Evolutionary conservation across 2,329 filamentous ascomycete genomes (phyloP).

Genomic region (Curvularia hawaiiensis): DNA sequence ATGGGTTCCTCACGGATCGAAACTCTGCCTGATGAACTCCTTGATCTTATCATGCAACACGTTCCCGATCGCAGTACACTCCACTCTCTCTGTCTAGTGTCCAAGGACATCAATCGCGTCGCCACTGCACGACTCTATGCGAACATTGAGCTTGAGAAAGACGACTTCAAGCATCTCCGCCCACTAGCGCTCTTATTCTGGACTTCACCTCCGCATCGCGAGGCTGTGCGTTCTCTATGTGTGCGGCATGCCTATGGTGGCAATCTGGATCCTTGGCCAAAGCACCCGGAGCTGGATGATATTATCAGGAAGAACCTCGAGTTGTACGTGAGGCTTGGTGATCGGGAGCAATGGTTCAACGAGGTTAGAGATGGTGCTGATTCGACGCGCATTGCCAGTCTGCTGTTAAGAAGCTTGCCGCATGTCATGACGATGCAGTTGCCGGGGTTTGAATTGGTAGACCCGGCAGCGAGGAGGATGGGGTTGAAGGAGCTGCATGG

Average conservation of each 20-base stretch:
- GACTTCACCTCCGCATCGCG: conserved; percentile 13
- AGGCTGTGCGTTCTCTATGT: conserved; percentile 11
- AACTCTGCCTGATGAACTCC: conserved; percentile 23
- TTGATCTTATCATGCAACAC: conserved; percentile 16
- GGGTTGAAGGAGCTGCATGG: not conserved
- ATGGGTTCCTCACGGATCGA: conserved; percentile 7
- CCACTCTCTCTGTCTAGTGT: conserved; percentile 17
- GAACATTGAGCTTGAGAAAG: conserved; percentile 12
- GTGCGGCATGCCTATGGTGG: conserved; percentile 23
- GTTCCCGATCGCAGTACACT: not conserved
- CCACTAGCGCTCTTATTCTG: conserved; percentile 20
- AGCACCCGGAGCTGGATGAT: conserved; percentile 4
- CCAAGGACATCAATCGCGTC: conserved; percentile 20
- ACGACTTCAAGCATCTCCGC: conserved; percentile 17
- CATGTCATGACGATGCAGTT: conserved; percentile 18
- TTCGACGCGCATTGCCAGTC: conserved; percentile 18
- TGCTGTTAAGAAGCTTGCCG: conserved; percentile 22
- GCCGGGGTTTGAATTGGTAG: conserved; percentile 24
- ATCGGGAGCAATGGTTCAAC: conserved; percentile 13
- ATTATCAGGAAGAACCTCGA: conserved; percentile 11
- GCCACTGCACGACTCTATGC: conserved; percentile 22
- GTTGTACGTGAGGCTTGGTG: conserved; percentile 7
- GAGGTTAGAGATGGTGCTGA: conserved; percentile 19
- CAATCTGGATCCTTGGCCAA: conserved; percentile 21
- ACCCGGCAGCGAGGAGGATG: conserved; percentile 10